Evolutionary conservation across 2,329 filamentous ascomycete genomes (phyloP).

Genomic region (Plectosphaerella plurivora): DNA sequence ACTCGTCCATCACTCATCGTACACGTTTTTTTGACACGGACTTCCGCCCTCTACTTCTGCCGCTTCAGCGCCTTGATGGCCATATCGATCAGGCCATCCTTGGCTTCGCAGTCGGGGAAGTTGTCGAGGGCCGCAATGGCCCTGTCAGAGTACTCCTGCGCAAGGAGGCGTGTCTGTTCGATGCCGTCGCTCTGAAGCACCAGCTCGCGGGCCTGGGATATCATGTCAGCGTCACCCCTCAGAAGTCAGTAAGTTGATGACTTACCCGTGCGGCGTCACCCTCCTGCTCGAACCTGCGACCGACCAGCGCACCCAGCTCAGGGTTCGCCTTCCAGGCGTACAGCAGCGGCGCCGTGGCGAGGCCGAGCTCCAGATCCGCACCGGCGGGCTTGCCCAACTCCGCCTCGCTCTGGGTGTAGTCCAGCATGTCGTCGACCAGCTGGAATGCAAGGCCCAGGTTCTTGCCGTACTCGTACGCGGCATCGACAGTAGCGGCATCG

Average conservation of each 20-base stretch:
- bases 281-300: conserved; percentile 78
- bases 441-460: conserved; percentile 95
- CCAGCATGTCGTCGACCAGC: conserved; percentile 95
- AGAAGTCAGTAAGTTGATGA: conserved; percentile 11
- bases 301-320: conserved; percentile 82
- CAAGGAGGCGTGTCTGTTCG: conserved; percentile 84
- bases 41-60: conserved; percentile 59
- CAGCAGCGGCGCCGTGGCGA: conserved; percentile 88
- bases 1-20: neutral
- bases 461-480: conserved; percentile 86
- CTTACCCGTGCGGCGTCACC: conserved; percentile 83
- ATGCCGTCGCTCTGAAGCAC: conserved; percentile 82
- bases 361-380: conserved; percentile 85
- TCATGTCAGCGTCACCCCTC: conserved; percentile 9
- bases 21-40: conserved; percentile 3
- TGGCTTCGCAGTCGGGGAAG: conserved; percentile 94
- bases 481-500: conserved; percentile 75
- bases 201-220: conserved; percentile 71
- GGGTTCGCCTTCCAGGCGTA: conserved; percentile 92
- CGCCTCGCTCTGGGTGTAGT: conserved; percentile 81
- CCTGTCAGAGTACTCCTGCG: conserved; percentile 84
- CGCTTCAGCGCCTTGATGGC: conserved; percentile 86
- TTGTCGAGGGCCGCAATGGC: conserved; percentile 77
- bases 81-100: conserved; percentile 88
- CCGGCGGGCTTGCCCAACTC: conserved; percentile 94